These are phyloP conservation scores for Lentinula guzmanii DNA, from an alignment of 768 basidiomycete species.

Conservation along the genomic window DNA sequence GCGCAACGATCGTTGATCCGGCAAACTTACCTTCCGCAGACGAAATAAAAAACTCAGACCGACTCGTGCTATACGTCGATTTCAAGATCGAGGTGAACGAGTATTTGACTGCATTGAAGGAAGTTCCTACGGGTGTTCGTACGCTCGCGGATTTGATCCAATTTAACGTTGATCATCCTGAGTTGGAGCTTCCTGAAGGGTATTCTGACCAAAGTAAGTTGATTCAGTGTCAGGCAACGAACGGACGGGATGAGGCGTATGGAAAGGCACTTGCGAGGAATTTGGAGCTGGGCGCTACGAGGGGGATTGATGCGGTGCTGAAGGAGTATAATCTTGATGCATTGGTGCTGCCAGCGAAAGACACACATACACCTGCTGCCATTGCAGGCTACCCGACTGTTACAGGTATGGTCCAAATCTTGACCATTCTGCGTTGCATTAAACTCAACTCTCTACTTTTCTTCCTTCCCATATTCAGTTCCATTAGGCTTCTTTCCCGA, in stretches of 20 bases:
- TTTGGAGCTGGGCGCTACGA: slow-evolving; percentile 20
- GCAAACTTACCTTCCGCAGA: slow-evolving; percentile 35
- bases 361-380: slow-evolving; percentile 38
- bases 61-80: slow-evolving; percentile 26
- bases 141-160: slow-evolving; percentile 34
- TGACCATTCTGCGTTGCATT: background rate
- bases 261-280: background rate
- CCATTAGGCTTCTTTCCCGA: slow-evolving; percentile 57
- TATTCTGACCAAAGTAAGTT: background rate
- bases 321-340: slow-evolving; percentile 43
- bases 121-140: slow-evolving; percentile 34
- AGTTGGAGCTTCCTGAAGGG: slow-evolving; percentile 24
- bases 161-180: slow-evolving; percentile 37
- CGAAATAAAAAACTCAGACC: slow-evolving; percentile 26
- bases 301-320: slow-evolving; percentile 50
- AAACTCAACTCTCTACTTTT: background rate
- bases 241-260: background rate
- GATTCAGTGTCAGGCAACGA: background rate
- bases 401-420: slow-evolving; percentile 35
- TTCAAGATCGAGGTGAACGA: slow-evolving; percentile 36
- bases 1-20: slow-evolving; percentile 41
- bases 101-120: slow-evolving; percentile 30
- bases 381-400: slow-evolving; percentile 64
- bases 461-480: slow-evolving; percentile 23
- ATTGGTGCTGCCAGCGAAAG: slow-evolving; percentile 40